Percentiles rank a stretch among this genome's conserved stretches.
These are phyloP conservation scores for Podospora pseudocomata DNA, from an alignment of 495 filamentous ascomycete genomes.

Conservation along the genomic window DNA sequence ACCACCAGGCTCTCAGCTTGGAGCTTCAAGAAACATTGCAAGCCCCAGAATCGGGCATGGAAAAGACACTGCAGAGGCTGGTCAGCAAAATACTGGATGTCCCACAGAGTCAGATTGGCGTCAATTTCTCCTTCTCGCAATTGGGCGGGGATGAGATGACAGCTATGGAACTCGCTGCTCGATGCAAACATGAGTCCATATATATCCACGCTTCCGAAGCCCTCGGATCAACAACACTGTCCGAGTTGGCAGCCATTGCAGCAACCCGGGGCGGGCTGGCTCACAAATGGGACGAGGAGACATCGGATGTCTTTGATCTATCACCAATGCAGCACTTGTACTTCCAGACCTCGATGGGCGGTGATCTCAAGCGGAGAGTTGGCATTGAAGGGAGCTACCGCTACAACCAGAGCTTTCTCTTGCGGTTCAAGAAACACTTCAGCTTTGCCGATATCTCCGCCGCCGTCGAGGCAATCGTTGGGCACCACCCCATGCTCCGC, in stretches of 20 bases:
- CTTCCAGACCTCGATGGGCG: conserved; percentile 52
- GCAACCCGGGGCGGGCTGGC: conserved; percentile 31
- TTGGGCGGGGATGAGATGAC: conserved; percentile 46
- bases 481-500: conserved; percentile 70
- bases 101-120: conserved; percentile 37
- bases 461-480: conserved; percentile 57
- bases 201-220: conserved; percentile 31
- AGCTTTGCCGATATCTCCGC: conserved; percentile 45
- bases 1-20: conserved; percentile 40
- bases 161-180: conserved; percentile 37
- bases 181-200: conserved; percentile 41
- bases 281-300: conserved; percentile 36
- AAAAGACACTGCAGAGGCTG: conserved; percentile 38
- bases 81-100: conserved; percentile 39
- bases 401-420: conserved; percentile 68
- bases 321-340: conserved; percentile 71
- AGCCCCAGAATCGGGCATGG: conserved; percentile 35
- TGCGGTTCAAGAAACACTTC: conserved; percentile 52
- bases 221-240: conserved; percentile 28
- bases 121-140: conserved; percentile 42
- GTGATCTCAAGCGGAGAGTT: conserved; percentile 32
- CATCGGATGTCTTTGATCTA: conserved; percentile 55
- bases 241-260: conserved; percentile 38
- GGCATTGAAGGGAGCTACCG: conserved; percentile 56
- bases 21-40: conserved; percentile 36